Evolutionary conservation across 1,284 basidiomycete genomes (phyloP).

Genomic region (Marasmius fiardii): DNA sequence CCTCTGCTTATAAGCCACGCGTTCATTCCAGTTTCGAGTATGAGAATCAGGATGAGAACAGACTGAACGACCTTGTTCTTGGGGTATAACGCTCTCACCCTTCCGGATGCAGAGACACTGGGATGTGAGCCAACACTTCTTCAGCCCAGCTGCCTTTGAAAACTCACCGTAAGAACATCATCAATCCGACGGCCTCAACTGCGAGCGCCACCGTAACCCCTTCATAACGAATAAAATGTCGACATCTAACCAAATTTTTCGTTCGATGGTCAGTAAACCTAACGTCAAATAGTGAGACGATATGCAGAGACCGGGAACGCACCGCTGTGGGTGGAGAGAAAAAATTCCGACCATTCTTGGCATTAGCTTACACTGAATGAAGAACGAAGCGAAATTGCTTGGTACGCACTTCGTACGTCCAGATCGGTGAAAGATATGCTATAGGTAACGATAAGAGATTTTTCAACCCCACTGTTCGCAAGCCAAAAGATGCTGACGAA

Average conservation of each 20-base stretch:
- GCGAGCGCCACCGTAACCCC: conserved; percentile 47
- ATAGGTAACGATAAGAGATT: background rate
- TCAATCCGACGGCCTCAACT: conserved; percentile 43
- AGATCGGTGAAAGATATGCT: conserved; percentile 43
- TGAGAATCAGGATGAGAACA: conserved; percentile 32
- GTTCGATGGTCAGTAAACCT: conserved; percentile 17
- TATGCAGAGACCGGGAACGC: background rate
- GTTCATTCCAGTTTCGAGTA: conserved; percentile 41
- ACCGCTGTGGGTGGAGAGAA: background rate
- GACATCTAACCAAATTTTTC: conserved; percentile 26
- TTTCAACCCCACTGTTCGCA: background rate
- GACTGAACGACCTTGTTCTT: conserved; percentile 30
- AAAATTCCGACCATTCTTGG: background rate
- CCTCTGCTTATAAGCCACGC: conserved; percentile 44
- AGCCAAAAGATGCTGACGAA: background rate
- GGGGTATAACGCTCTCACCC: conserved; percentile 45
- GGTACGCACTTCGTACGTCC: conserved; percentile 36
- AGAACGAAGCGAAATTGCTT: background rate
- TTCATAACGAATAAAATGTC: conserved; percentile 46
- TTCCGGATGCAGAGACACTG: conserved; percentile 15
- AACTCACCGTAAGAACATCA: conserved; percentile 51
- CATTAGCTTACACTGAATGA: background rate
- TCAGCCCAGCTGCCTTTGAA: background rate
- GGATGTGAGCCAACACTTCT: background rate
- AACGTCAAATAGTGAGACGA: background rate